Percentiles rank a stretch among this genome's conserved stretches.
phyloP scores from a whole-genome alignment of 805 yeast genomes.

The Saturnispora sekii region DNA sequence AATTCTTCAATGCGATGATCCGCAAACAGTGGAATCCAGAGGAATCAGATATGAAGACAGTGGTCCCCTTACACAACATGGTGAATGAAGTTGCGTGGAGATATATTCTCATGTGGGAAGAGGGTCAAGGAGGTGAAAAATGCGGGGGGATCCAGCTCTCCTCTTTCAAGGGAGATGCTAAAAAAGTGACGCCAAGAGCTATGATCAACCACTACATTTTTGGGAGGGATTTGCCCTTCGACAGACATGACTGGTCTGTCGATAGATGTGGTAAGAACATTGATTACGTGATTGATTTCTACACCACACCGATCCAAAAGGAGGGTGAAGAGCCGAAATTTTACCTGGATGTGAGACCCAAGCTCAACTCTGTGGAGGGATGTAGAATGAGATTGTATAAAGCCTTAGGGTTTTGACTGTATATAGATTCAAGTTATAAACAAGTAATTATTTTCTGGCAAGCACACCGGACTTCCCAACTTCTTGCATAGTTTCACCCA shows the following conservation, averaged over 20 bases:
- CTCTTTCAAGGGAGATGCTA: constrained; percentile 82
- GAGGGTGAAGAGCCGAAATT: constrained; percentile 47
- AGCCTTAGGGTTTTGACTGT: constrained; percentile 41
- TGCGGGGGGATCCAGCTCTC: constrained; percentile 85
- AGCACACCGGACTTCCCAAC: constrained; percentile 29
- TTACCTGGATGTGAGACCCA: constrained; percentile 86
- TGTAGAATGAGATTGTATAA: constrained; percentile 53
- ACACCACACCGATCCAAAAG: constrained; percentile 27
- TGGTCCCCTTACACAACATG: constrained; percentile 88
- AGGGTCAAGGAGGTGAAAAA: constrained; percentile 39
- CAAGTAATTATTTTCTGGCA: constrained; percentile 14
- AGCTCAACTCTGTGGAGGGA: constrained; percentile 76
- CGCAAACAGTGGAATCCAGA: constrained; percentile 83
- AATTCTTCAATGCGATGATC: constrained; percentile 88
- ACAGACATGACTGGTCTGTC: constrained; percentile 91
- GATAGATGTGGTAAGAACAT: constrained; percentile 75
- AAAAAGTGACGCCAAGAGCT: constrained; percentile 83
- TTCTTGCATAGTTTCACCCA: constrained; percentile 60
- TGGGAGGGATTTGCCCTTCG: constrained; percentile 79
- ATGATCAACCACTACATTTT: constrained; percentile 46
- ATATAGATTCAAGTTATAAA: constrained; percentile 4
- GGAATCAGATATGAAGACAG: constrained; percentile 74
- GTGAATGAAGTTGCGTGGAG: constrained; percentile 92
- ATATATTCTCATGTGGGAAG: constrained; percentile 79
- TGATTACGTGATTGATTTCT: constrained; percentile 91